These are phyloP conservation scores for Hyaloperonospora brassicae DNA, from an alignment of 352 stramenopile species.

Conservation along the genomic window DNA sequence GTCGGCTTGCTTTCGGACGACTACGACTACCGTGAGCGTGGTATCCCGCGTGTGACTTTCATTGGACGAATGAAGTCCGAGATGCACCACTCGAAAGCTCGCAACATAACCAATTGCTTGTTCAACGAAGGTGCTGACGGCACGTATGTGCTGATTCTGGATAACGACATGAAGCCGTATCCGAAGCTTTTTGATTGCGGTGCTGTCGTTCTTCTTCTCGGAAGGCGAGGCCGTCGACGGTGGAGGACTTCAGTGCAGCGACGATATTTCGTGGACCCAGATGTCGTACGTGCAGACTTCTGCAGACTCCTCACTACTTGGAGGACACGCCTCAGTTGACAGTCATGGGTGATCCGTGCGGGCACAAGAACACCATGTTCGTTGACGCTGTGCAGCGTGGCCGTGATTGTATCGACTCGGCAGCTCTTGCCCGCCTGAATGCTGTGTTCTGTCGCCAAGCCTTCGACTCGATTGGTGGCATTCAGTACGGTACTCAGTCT, in stretches of 20 bases:
- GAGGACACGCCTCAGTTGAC: conserved; percentile 75
- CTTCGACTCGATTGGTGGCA: conserved; percentile 85
- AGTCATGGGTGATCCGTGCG: conserved; percentile 82
- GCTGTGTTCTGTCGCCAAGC: conserved; percentile 84
- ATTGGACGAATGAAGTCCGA: too few relatives aligned
- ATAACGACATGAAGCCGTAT: too few relatives aligned
- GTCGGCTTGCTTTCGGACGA: conserved; percentile 83
- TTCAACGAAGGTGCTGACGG: too few relatives aligned
- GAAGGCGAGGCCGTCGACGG: too few relatives aligned
- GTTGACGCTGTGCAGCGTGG: conserved; percentile 84
- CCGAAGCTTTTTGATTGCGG: too few relatives aligned
- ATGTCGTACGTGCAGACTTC: conserved; percentile 84
- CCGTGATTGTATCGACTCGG: conserved; percentile 83
- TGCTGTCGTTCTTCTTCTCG: too few relatives aligned
- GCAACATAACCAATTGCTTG: conserved; percentile 88
- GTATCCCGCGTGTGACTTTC: conserved; percentile 73
- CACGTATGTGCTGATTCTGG: too few relatives aligned
- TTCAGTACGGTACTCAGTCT: too few relatives aligned
- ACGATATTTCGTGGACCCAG: conserved; percentile 87
- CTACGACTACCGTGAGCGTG: conserved; percentile 86
- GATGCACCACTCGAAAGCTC: too few relatives aligned
- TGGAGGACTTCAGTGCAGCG: conserved; percentile 80
- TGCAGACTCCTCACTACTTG: conserved; percentile 86
- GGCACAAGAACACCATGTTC: conserved; percentile 88
- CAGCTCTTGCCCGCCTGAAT: conserved; percentile 85